A percentile compares a stretch with the other conserved stretches of the same genome.
phyloP scores from a whole-genome alignment of 768 basidiomycete genomes.

The Mycena galopus region DNA sequence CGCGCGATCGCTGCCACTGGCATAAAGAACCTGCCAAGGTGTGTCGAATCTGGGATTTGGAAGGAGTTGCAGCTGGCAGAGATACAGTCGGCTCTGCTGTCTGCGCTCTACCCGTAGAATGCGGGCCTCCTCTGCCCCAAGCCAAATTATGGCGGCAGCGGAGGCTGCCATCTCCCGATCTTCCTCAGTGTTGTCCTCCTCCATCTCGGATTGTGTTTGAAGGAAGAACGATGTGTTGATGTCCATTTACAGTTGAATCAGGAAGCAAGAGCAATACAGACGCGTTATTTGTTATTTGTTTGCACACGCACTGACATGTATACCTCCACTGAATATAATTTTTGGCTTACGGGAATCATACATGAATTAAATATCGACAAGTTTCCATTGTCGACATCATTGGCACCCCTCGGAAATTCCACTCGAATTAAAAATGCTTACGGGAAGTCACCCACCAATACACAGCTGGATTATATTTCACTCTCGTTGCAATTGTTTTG shows the following conservation, averaged over 20 bases:
- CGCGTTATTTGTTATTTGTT: neutral
- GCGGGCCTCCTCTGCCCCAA: constrained; percentile 8
- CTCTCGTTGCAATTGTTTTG: too few relatives aligned
- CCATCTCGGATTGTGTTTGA: neutral
- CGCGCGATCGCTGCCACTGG: constrained; percentile 49
- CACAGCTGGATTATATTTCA: too few relatives aligned
- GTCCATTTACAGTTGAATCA: neutral
- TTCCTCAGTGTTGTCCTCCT: neutral
- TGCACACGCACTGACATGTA: neutral
- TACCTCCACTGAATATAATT: neutral
- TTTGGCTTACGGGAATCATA: neutral
- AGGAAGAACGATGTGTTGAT: neutral
- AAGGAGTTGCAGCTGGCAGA: constrained; percentile 46
- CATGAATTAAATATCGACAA: neutral
- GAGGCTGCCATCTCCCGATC: constrained; percentile 2
- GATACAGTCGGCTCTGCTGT: constrained; percentile 39
- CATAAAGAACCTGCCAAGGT: constrained; percentile 52
- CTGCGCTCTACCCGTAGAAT: constrained; percentile 14
- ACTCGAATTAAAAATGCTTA: constrained; percentile 2
- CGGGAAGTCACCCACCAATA: constrained; percentile 25
- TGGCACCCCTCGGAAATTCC: constrained; percentile 7
- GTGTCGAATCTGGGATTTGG: constrained; percentile 49
- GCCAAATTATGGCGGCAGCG: neutral
- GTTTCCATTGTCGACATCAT: constrained; percentile 7
- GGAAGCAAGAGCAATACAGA: too few relatives aligned